Conservation (phyloP, 1,139 yeast genomes). For the Lodderomyces beijingensis region DNA sequence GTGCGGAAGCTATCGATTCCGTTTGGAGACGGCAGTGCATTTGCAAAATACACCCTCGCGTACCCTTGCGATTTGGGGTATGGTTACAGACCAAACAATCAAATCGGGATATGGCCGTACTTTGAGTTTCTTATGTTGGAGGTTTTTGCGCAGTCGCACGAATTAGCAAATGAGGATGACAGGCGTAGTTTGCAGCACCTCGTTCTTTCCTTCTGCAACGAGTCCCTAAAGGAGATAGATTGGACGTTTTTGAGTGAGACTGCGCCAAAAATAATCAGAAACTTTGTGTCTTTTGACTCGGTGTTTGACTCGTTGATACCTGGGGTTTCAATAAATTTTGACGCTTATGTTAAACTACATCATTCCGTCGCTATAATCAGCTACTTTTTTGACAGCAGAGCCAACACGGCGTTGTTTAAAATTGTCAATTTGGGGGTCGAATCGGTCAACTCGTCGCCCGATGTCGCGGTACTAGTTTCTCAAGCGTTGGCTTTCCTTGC, state of each 20-base stretch:
- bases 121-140: slow-evolving; percentile 67
- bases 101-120: slow-evolving; percentile 75
- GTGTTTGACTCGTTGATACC: slow-evolving; percentile 34
- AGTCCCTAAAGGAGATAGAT: slow-evolving; percentile 59
- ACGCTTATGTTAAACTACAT: slow-evolving; percentile 47
- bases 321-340: slow-evolving; percentile 22
- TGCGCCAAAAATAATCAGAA: slow-evolving; percentile 24
- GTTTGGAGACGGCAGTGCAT: slow-evolving; percentile 21
- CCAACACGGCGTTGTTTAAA: slow-evolving; percentile 51
- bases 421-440: slow-evolving; percentile 55
- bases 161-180: slow-evolving; percentile 29
- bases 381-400: slow-evolving; percentile 55
- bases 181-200: slow-evolving; percentile 48
- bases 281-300: slow-evolving; percentile 44
- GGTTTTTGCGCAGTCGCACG: slow-evolving; percentile 48
- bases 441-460: slow-evolving; percentile 34
- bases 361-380: slow-evolving; percentile 67
- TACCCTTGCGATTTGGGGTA: slow-evolving; percentile 66
- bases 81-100: slow-evolving; percentile 45
- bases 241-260: slow-evolving; percentile 52
- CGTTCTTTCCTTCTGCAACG: slow-evolving; percentile 47
- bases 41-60: slow-evolving; percentile 40
- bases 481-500: slow-evolving; percentile 41
- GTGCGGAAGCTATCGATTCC: slow-evolving; percentile 33
- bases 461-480: slow-evolving; percentile 18